These are phyloP conservation scores for Drosera spatulata DNA, from an alignment of 179 eudicot genomes.

Conservation along the genomic window DNA sequence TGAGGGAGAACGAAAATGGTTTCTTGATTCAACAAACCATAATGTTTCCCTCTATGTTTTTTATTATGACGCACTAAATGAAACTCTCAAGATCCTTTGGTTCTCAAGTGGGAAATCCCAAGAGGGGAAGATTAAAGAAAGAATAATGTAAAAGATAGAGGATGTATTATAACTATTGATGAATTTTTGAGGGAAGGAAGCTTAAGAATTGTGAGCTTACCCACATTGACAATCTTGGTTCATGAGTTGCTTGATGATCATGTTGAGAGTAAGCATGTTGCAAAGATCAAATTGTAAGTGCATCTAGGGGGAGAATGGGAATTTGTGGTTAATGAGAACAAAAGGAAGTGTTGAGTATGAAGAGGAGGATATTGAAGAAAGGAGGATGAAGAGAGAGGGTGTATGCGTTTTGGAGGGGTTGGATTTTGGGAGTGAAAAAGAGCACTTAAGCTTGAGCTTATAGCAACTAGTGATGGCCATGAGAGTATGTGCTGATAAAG, in stretches of 20 bases:
- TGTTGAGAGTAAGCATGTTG: background rate
- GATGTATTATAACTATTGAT: too few relatives aligned
- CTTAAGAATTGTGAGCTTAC: background rate
- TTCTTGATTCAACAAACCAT: background rate
- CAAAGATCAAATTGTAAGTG: background rate
- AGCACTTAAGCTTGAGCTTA: conserved; percentile 36
- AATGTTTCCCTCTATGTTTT: background rate
- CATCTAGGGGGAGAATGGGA: background rate
- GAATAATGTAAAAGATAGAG: background rate
- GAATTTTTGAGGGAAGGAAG: background rate
- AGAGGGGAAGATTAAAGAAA: background rate
- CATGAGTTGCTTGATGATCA: background rate
- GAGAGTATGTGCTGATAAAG: conserved; percentile 5
- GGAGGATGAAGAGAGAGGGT: conserved; percentile 5
- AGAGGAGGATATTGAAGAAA: conserved; percentile 5
- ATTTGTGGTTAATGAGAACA: conserved; percentile 1
- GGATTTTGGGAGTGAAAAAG: conserved; percentile 17
- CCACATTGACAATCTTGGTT: background rate
- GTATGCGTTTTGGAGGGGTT: conserved; percentile 27
- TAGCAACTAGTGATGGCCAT: conserved; percentile 18
- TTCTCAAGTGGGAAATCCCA: background rate
- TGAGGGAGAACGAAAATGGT: too few relatives aligned
- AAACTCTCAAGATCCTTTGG: background rate
- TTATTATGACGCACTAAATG: background rate
- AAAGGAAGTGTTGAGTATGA: conserved; percentile 7